Evolutionary conservation across 495 filamentous ascomycete species (phyloP), one percentile per base, ranked within the genome.

Genomic region (Trichoderma asperelloides): DNA sequence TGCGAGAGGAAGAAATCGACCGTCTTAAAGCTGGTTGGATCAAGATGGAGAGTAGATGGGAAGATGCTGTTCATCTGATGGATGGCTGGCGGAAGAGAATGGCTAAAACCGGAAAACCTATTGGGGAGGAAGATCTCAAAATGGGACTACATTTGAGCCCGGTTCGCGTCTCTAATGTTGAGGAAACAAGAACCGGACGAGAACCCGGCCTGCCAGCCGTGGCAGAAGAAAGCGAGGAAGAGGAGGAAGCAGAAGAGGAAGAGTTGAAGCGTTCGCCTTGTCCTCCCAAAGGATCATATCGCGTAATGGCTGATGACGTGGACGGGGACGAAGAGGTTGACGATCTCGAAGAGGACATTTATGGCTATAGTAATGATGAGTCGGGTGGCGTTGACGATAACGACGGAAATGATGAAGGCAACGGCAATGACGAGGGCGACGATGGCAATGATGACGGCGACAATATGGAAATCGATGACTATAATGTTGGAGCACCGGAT

Each of bases 61-160:
- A 85, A 71, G 94, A 98, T 69, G 90, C 94, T 1, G 86, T 97
- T 2, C 82, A 85, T 39, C 84, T 98, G 82, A 96, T 98, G 84
- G 91, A 97, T 63, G 87, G 90, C 33, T 98, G 96, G 95, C 88
- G 93, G 67, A 88, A 87, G 73, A 84, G 91, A 23, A 91, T 97
- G 81, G 84, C 85, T 3, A 85, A 87, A 64, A 90, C 87, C 66
- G 93, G 93, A 16, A 87, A 89, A 69, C 88, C 91, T 0, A 85
- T 97, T 41, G 88, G 92, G 69, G 81, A 93, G 30, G 92, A 96
- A 33, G 93, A 96, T 73, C 75, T 96, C 64, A 89, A 86, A 76
- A 87, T 86, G 79, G 89, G 91, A 0, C 79, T 97, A 74, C 81
- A 81, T 30, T 81, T 92, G 9, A 88, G 87, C 74, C 78, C 87